phyloP scores from a whole-genome alignment of 306 rosid genomes.

The Begonia peltatifolia region DNA sequence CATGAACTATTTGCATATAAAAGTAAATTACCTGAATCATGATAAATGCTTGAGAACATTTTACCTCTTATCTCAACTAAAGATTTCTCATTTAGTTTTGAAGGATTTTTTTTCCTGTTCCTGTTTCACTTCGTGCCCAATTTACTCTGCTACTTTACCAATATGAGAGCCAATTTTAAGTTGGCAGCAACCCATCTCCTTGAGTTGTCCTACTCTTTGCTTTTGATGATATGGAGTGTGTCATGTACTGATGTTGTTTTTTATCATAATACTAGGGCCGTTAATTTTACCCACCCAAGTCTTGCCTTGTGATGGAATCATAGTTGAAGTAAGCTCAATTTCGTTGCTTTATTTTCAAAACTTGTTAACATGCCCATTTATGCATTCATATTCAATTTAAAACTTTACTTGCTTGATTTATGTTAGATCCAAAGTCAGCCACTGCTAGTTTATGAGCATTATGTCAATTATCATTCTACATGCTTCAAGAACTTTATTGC shows the following conservation, averaged over 20 bases:
- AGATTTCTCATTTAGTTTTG: no score
- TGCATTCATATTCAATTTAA: not conserved
- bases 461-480: slow-evolving; percentile 2
- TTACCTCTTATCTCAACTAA: no score
- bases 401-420: not conserved
- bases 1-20: no score
- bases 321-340: slow-evolving; percentile 13
- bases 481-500: slow-evolving; percentile 18
- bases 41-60: no score
- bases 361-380: not conserved
- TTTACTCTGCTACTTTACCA: no score
- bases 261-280: slow-evolving; percentile 9
- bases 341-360: slow-evolving; percentile 1
- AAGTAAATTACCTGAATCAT: no score
- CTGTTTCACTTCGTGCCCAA: no score
- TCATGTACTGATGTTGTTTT: slow-evolving; percentile 4
- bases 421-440: not conserved
- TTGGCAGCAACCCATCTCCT: no score
- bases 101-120: no score
- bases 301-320: slow-evolving; percentile 11
- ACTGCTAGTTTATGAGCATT: not conserved
- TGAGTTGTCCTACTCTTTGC: not conserved
- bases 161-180: no score
- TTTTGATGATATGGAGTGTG: no score
- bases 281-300: slow-evolving; percentile 11